Evolutionary conservation across 2,329 filamentous ascomycete genomes (phyloP), one percentile per base, ranked within the genome.

Genomic region (Xylariaceae sp.): DNA sequence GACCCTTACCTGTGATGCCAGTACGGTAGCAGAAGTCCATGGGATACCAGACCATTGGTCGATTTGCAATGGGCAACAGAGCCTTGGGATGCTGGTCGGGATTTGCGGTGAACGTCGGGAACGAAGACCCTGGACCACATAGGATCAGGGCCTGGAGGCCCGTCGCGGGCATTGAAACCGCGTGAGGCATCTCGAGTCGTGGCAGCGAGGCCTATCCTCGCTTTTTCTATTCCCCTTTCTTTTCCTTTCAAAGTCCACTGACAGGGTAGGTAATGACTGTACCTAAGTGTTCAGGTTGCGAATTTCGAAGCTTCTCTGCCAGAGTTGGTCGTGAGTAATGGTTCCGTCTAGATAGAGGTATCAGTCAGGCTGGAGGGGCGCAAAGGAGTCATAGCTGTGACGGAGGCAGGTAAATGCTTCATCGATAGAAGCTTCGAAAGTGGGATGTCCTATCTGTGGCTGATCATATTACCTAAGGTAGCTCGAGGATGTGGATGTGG

Each of bases 21-120:
- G 82, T 84, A 23, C 84, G 77, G 53, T 87, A 83, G 60, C 84
- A 90, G 63, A 86, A 90, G 50, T 90, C 84, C 25, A 92, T 74
- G 5, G 85, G 80, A 56, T 92, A 92, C 83, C 86, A 90, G 29
- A 92, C 80, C 85, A 92, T 92, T 1, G 85, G 85, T 46, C 85
- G 65, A 57, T 92, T 92, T 22, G 85, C 85, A 39, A 92, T 83
- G 5, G 85, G 85, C 6, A 92, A 63, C 15, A 92, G 72, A 8
- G 85, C 84, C 61, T 92, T 92, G 8, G 85, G 84, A 40, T 84
- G 80, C 53, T 89, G 81, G 60, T 83, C 78, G 5, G 84, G 81
- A 41, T 80, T 85, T 3, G 83, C 80, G 2, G 83, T 89, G 56
- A 92, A 90, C 1, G 85, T 90, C 29, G 82, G 79, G 46, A 92